Evolutionary conservation across 345 rosid genomes (phyloP).

Genomic region (Pseudoturritis turrita): DNA sequence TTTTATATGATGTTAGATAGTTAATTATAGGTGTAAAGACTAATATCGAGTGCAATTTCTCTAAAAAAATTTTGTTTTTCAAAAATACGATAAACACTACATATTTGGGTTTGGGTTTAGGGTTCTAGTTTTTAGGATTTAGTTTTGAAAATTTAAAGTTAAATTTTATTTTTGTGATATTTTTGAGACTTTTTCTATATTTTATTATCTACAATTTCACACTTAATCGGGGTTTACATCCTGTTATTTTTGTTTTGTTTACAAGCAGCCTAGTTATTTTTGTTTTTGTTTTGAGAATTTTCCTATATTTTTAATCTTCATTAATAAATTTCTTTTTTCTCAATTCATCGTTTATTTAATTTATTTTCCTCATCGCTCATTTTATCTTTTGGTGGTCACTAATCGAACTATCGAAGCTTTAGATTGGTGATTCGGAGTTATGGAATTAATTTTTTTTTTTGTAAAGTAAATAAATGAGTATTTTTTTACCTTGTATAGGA

Average conservation of each 20-base stretch:
- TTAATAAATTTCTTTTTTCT: neutral
- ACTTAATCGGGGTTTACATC: neutral
- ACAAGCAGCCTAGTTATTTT: neutral
- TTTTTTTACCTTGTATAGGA: constrained; percentile 26
- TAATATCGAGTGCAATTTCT: no score
- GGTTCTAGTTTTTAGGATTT: no score
- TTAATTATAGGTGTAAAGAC: no score
- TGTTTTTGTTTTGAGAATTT: neutral
- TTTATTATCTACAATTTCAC: no score
- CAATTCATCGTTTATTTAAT: neutral
- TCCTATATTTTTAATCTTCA: neutral
- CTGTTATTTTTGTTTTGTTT: neutral
- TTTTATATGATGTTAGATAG: no score
- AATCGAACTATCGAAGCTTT: neutral
- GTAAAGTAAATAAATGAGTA: neutral
- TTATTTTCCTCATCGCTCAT: neutral
- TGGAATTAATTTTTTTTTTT: neutral
- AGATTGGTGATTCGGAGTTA: no score
- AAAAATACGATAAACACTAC: no score
- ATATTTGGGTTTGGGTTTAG: no score
- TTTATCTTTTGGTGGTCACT: neutral
- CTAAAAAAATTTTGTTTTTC: no score
- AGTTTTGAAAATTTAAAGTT: no score
- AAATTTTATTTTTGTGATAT: no score
- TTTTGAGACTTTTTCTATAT: no score